Conservation (phyloP, 2,329 filamentous ascomycete genomes). For the Didymella sp. region DNA sequence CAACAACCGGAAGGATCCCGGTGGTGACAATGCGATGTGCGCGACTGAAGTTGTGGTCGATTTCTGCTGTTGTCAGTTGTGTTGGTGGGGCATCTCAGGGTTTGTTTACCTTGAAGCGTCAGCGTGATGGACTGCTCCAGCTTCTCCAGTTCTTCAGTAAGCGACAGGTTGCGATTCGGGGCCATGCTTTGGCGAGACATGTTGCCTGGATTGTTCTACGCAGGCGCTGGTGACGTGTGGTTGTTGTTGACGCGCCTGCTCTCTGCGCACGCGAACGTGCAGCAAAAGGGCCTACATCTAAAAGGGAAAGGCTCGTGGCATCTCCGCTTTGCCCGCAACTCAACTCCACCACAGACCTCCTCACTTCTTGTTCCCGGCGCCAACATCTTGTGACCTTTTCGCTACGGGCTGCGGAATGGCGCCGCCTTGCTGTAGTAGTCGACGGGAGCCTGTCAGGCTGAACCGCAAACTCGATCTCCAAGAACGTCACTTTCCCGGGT, state of each 20-base stretch:
- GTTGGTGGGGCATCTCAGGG: constrained; percentile 29
- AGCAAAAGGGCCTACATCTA: constrained; percentile 9
- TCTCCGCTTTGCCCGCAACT: constrained; percentile 24
- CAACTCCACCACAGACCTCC: not conserved
- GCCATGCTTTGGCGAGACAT: constrained; percentile 61
- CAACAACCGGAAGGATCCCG: constrained; percentile 89
- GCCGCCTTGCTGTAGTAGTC: not conserved
- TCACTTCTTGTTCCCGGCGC: constrained; percentile 13
- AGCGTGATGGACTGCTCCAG: constrained; percentile 96
- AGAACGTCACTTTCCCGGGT: constrained; percentile 23
- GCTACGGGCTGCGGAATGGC: constrained; percentile 8
- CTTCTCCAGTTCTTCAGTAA: constrained; percentile 95
- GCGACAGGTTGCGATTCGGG: constrained; percentile 68
- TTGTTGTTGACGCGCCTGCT: constrained; percentile 23
- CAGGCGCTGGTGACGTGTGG: not conserved
- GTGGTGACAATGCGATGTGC: constrained; percentile 95
- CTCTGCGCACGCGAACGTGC: constrained; percentile 22
- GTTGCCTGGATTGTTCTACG: constrained; percentile 3
- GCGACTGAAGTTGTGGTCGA: constrained; percentile 97
- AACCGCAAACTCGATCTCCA: constrained; percentile 4
- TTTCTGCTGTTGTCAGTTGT: constrained; percentile 67
- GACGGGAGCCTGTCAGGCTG: constrained; percentile 4
- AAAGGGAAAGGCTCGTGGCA: constrained; percentile 20
- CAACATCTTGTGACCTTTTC: constrained; percentile 4
- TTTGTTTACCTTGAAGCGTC: constrained; percentile 76